Evolutionary conservation across 768 basidiomycete genomes (phyloP).

Genomic region (Hygrophorus pudorinus): DNA sequence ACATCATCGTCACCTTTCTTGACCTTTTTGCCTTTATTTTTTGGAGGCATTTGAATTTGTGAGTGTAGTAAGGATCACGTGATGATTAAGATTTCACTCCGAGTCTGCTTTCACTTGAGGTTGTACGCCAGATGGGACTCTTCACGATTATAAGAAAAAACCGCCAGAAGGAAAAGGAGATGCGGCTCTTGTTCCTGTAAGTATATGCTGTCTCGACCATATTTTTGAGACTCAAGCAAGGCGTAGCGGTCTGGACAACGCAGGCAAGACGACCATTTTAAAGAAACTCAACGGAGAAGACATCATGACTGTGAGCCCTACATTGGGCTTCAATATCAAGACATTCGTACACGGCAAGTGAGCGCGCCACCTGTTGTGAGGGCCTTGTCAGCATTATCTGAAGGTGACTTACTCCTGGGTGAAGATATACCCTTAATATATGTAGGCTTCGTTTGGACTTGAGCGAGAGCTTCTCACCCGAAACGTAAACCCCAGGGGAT

Average conservation of each 20-base stretch:
- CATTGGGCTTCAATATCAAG: conserved; percentile 98
- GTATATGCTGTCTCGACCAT: conserved; percentile 13
- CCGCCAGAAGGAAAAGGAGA: conserved; percentile 89
- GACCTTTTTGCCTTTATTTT: conserved; percentile 78
- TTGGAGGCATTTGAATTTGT: conserved; percentile 35
- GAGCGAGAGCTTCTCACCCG: conserved; percentile 14
- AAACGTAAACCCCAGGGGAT: conserved; percentile 58
- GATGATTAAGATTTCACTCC: too few species aligned
- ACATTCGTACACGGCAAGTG: conserved; percentile 88
- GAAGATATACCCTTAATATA: conserved; percentile 70
- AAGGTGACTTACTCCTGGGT: conserved; percentile 12
- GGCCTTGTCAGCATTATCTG: conserved; percentile 11
- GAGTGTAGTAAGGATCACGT: not conserved
- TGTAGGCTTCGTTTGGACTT: conserved; percentile 34
- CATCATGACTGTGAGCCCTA: conserved; percentile 80
- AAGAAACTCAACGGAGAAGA: conserved; percentile 94
- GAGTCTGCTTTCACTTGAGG: too few species aligned
- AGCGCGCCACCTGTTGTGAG: conserved; percentile 21
- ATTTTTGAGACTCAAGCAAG: conserved; percentile 9
- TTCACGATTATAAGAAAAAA: conserved; percentile 97
- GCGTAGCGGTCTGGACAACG: conserved; percentile 89
- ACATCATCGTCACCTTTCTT: conserved; percentile 78
- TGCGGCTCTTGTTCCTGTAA: conserved; percentile 91
- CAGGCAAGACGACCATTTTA: conserved; percentile 96
- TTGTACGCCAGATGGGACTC: conserved; percentile 57